Evolutionary conservation across 371 early-diverging fungal species (phyloP).

Genomic region (Gilbertella persicaria): DNA sequence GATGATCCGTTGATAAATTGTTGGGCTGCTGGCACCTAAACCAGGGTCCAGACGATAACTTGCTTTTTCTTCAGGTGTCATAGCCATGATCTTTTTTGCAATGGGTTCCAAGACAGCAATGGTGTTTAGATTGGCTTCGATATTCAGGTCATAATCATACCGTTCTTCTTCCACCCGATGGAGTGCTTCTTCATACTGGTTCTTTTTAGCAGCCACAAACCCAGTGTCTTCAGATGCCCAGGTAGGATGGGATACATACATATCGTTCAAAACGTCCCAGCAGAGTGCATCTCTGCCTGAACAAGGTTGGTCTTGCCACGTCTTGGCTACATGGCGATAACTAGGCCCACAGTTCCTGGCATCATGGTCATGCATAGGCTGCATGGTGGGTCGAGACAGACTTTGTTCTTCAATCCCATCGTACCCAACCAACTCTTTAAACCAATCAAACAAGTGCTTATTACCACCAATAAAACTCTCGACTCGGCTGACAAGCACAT

Average conservation of each 20-base stretch:
- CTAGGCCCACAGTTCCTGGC: slow-evolving; percentile 54
- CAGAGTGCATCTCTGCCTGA: slow-evolving; percentile 92
- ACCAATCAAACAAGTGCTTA: slow-evolving; percentile 88
- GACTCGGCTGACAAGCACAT: slow-evolving; percentile 82
- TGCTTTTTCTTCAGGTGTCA: slow-evolving; percentile 82
- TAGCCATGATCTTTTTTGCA: slow-evolving; percentile 68
- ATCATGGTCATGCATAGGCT: background rate
- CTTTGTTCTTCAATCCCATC: slow-evolving; percentile 60
- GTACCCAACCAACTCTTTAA: slow-evolving; percentile 93
- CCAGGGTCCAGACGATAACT: slow-evolving; percentile 73
- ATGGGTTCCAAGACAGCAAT: slow-evolving; percentile 93
- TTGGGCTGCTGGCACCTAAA: slow-evolving; percentile 73
- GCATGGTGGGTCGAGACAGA: slow-evolving; percentile 17
- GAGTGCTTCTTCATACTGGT: slow-evolving; percentile 93
- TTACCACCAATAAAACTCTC: slow-evolving; percentile 76
- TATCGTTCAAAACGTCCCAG: slow-evolving; percentile 95
- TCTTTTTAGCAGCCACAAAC: slow-evolving; percentile 94
- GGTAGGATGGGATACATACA: slow-evolving; percentile 94
- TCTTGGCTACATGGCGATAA: slow-evolving; percentile 59
- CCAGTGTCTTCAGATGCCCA: slow-evolving; percentile 95
- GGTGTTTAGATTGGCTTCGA: slow-evolving; percentile 90
- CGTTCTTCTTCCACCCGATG: slow-evolving; percentile 98
- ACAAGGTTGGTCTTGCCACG: slow-evolving; percentile 58
- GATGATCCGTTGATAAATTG: slow-evolving; percentile 89
- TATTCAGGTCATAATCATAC: slow-evolving; percentile 98